Evolutionary conservation across 139 green algal genomes (phyloP).

Genomic region (Volvox africanus): DNA sequence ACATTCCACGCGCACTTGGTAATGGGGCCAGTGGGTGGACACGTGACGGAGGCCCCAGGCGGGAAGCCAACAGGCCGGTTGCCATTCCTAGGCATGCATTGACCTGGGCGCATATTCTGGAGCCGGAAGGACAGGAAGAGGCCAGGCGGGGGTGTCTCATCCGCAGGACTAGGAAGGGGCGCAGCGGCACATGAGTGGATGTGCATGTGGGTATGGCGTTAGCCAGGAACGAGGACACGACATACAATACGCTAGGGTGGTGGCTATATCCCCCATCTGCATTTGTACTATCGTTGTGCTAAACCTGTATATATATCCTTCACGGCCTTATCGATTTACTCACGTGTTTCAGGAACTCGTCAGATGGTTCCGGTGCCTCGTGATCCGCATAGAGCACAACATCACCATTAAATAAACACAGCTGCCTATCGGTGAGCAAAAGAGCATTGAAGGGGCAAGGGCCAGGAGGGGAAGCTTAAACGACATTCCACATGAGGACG

Average conservation of each 20-base stretch:
- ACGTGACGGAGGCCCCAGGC: conserved; percentile 5
- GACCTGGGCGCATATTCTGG: neutral
- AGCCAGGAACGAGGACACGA: too few relatives aligned
- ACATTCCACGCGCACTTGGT: conserved; percentile 8
- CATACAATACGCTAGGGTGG: too few relatives aligned
- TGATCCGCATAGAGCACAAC: neutral
- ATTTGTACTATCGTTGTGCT: too few relatives aligned
- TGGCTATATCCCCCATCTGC: too few relatives aligned
- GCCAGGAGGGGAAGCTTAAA: neutral
- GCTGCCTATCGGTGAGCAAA: neutral
- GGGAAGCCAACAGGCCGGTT: conserved; percentile 23
- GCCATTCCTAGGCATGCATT: conserved; percentile 17
- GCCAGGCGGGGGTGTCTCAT: neutral
- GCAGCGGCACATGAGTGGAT: neutral
- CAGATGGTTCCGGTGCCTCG: neutral
- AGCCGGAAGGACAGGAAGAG: neutral
- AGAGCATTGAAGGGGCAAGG: neutral
- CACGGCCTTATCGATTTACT: too few relatives aligned
- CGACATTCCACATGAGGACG: neutral
- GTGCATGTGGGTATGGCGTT: neutral
- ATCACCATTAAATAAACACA: conserved; percentile 2
- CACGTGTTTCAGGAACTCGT: too few relatives aligned
- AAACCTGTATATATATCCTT: too few relatives aligned
- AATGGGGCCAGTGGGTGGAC: conserved; percentile 7
- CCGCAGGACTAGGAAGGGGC: neutral